Evolutionary conservation across 2,329 filamentous ascomycete species (phyloP), one percentile per base, ranked within the genome.

Genomic region (Raffaelea arxii): DNA sequence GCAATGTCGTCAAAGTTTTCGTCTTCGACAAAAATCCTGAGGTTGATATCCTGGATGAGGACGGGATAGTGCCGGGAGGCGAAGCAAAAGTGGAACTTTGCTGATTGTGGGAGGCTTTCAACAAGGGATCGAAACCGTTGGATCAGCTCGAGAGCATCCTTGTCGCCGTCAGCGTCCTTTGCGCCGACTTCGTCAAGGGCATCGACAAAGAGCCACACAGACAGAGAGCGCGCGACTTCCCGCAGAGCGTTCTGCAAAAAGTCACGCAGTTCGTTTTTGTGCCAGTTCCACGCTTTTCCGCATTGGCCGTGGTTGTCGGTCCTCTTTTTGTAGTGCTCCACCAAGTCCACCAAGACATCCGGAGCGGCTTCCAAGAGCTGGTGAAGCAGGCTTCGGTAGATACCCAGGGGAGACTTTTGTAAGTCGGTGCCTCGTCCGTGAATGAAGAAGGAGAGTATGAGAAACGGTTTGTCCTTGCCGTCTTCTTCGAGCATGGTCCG

Each of bases 401-500:
- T 55, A 4, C 65, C 65, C 2, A 62, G 22, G 0, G 50, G 55
- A 0, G 55, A 54, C 44, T 53, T 63, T 49, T 68, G 61, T 4
- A 67, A 54, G 4, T 51, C 32, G 11, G 43, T 32, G 7, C 64
- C 63, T 6, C 59, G 57, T 10, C 52, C 58, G 23, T 66, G 59
- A 46, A 68, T 65, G 51, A 66, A 67, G 53, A 66, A 68, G 0
- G 52, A 56, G 6, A 65, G 50, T 4, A 57, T 23, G 4, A 48
- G 19, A 37, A 19, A n/a, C 12, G 16, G 22, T 9, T 18, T 39
- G 5, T 38, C 21, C 19, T 10, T 30, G 23, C 4, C 18, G 25
- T 35, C 4, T n/a, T 25, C 14, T 30, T 18, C 21, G 35, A 21
- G 21, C 5, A n/a, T 10, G 12, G n/a, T 39, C 14, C 51, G 11